Evolutionary conservation across 345 rosid genomes (phyloP), one percentile per base, ranked within the genome.

Genomic region (Moringa oleifera): DNA sequence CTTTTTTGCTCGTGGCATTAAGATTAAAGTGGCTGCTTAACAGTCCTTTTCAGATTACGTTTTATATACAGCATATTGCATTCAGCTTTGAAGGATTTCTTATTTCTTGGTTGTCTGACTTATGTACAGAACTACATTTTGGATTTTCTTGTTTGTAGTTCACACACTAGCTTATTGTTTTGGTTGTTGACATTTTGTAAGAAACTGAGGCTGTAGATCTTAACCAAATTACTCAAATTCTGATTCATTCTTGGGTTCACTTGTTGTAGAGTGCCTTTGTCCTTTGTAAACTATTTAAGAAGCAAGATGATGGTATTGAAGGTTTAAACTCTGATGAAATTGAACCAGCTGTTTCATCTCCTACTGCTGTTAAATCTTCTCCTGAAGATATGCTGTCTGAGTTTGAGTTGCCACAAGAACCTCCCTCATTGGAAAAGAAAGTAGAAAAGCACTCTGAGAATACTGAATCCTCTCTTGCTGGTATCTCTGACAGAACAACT

Each of bases 261-360:
- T 37, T 51, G 23, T 18, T 76, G 77, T 79, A 89, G 96, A 74
- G 63, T 73, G 77, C 86, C 0, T 89, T 70, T 75, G 96, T 87
- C 0, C 79, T 89, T 51, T 80, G 80, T 50, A 87, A 85, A 24
- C 59, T 89, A 71, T 84, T 89, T 65, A 87, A 85, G 80, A 89
- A 89, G 68, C 75, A 84, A 66, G 91, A 83, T 24, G 70, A 62
- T 46, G 65, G 37, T 20, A 76, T 68, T 24, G 77, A 72, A 53
- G 78, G 52, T 66, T 60, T 58, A 0, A 66, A 66, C 49, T 55
- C 57, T 49, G 81, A 73, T 53, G 91, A 80, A 52, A 71, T 66
- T 67, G 83, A 78, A 23, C 69, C 68, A 6, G 47, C 45, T 65
- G 62, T 55, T 16, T 75, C 65, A n/a, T 73, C 83, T 62, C 85